These are phyloP conservation scores for Vitis hybrid DNA, from an alignment of 177 flowering plant species.

Conservation along the genomic window DNA sequence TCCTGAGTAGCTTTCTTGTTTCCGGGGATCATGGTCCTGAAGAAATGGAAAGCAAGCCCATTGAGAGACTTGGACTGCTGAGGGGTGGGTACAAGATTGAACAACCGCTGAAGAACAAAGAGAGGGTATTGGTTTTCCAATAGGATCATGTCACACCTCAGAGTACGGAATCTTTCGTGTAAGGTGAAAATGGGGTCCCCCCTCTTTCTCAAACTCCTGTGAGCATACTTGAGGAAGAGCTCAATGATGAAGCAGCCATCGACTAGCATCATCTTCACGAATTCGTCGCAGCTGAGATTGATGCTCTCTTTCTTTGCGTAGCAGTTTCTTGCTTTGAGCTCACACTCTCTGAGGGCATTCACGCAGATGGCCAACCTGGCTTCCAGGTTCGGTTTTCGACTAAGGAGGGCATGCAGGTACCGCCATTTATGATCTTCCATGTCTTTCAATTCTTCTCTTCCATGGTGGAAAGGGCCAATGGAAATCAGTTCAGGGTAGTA, in stretches of 20 bases:
- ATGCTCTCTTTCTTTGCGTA: constrained; percentile 22
- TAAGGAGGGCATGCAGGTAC: constrained; percentile 26
- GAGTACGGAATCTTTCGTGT: constrained; percentile 7
- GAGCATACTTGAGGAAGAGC: constrained; percentile 25
- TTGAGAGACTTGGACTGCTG: constrained; percentile 7
- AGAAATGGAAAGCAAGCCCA: constrained; percentile 35
- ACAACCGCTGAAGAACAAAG: constrained; percentile 33
- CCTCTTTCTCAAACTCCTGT: constrained; percentile 22
- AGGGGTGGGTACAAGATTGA: neutral
- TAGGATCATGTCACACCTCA: constrained; percentile 33
- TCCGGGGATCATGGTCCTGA: constrained; percentile 25
- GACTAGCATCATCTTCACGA: constrained; percentile 30
- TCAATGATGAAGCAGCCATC: constrained; percentile 45
- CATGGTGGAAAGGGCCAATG: constrained; percentile 35
- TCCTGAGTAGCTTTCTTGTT: constrained; percentile 5
- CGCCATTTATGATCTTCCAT: constrained; percentile 44
- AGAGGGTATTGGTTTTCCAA: constrained; percentile 49
- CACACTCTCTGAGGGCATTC: constrained; percentile 16
- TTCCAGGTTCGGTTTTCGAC: constrained; percentile 18
- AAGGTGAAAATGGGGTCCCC: constrained; percentile 28
- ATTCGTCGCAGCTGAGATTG: constrained; percentile 13
- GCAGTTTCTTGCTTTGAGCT: constrained; percentile 24
- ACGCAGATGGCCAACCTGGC: constrained; percentile 16
- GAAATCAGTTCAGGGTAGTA: constrained; percentile 23
- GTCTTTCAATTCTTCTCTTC: neutral